A percentile compares a stretch with the other conserved stretches of the same genome.
Conservation (phyloP, 1,139 yeast genomes). For the Maudiozyma humilis region DNA sequence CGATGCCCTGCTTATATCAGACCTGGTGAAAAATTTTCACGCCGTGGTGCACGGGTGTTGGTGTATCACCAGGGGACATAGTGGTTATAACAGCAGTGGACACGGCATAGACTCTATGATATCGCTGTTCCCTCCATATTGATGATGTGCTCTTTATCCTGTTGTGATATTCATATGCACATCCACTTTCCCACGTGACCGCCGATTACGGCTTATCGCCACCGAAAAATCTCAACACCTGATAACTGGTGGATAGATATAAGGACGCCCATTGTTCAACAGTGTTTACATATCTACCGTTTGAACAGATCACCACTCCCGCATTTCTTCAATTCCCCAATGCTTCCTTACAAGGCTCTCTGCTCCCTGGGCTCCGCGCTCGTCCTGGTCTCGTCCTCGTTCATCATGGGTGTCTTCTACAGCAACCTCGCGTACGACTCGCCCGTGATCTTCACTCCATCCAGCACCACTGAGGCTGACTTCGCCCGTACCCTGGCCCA, state of each 20-base stretch:
- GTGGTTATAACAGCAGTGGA: too few relatives aligned
- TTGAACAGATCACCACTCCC: too few relatives aligned
- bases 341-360: constrained; percentile 16
- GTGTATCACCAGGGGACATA: too few relatives aligned
- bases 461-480: constrained; percentile 40
- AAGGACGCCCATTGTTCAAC: too few relatives aligned
- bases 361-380: constrained; percentile 28
- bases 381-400: constrained; percentile 43
- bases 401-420: constrained; percentile 71
- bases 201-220: not conserved
- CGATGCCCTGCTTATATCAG: not conserved
- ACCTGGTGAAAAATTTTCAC: not conserved
- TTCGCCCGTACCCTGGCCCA: constrained; percentile 61
- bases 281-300: too few relatives aligned
- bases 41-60: not conserved
- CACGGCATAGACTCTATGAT: too few relatives aligned
- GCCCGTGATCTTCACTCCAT: constrained; percentile 59
- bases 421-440: constrained; percentile 78
- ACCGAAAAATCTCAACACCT: not conserved
- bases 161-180: too few relatives aligned
- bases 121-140: too few relatives aligned
- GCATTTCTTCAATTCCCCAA: too few relatives aligned
- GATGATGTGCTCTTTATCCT: too few relatives aligned
- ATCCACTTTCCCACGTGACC: not conserved
- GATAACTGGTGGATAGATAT: too few relatives aligned